A percentile compares a stretch with the other conserved stretches of the same genome.
These are phyloP conservation scores for Ophiognomonia clavigignenti-juglandacearum DNA, from an alignment of 2,329 filamentous ascomycete species.

Conservation along the genomic window DNA sequence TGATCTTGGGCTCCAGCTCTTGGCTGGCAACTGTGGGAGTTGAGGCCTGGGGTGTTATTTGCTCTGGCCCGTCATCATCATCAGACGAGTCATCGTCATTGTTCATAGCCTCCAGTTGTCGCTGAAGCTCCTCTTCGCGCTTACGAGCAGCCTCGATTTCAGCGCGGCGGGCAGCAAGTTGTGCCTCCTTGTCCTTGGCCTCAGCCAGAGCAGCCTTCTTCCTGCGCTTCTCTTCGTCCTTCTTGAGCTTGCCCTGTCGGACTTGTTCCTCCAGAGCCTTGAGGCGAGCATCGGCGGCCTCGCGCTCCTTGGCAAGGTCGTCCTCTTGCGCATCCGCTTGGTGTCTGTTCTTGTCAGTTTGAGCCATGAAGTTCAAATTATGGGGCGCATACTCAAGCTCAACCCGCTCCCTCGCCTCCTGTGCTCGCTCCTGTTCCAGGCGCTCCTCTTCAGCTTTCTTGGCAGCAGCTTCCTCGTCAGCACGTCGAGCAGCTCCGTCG, in stretches of 20 bases:
- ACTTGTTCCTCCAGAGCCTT: conserved; percentile 92
- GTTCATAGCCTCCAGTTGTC: conserved; percentile 72
- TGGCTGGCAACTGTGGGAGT: conserved; percentile 52
- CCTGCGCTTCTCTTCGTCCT: conserved; percentile 89
- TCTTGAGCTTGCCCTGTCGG: conserved; percentile 86
- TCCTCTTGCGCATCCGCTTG: conserved; percentile 72
- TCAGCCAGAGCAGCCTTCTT: conserved; percentile 86
- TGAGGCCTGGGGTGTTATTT: conserved; percentile 59
- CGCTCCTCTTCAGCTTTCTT: conserved; percentile 63
- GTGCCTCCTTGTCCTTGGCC: conserved; percentile 81
- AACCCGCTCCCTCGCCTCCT: conserved; percentile 67
- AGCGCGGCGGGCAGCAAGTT: conserved; percentile 77
- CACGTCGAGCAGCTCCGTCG: conserved; percentile 48
- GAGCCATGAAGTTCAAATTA: conserved; percentile 13
- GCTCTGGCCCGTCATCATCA: conserved; percentile 73
- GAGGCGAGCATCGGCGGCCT: conserved; percentile 76
- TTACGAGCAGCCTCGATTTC: conserved; percentile 91
- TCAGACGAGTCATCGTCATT: conserved; percentile 72
- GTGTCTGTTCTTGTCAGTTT: conserved; percentile 49
- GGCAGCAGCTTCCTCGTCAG: conserved; percentile 43
- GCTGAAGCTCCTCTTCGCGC: conserved; percentile 82
- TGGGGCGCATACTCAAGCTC: conserved; percentile 71
- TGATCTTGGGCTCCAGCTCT: conserved; percentile 48
- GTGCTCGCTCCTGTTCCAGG: conserved; percentile 66
- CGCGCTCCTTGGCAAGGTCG: conserved; percentile 73